Base-by-base conservation (phyloP, 2,329 filamentous ascomycete species). In the Phaeomoniella chlamydospora region DNA sequence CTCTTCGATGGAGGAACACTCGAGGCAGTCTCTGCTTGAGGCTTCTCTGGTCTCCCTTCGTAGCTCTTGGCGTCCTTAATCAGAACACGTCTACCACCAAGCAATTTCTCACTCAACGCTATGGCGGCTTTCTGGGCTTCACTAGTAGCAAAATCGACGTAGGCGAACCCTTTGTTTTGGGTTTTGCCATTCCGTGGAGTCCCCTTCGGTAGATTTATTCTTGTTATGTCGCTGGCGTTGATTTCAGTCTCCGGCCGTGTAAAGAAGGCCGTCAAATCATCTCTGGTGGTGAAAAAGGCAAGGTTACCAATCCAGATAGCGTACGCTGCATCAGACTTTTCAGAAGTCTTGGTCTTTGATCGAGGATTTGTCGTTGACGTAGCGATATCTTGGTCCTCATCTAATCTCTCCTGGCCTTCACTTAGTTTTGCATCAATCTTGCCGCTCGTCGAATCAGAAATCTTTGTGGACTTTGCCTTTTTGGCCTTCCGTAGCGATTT, bases 271-370 rank as follows among this genome's bases (percentile, higher is more conserved):
- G 79, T 77, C 34, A 98, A 63, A 42, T 85, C 77, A 10, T 73
- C 64, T 40, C 80, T 76, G 31, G 80, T 90, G 29, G 80, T 67
- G 33, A 72, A 74, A 66, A 88, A 98, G n/a, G 81, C 74, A 43
- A 98, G 62, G 58, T 98, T 98, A 49, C 92, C 90, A 48, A 98
- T 83, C 90, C 90, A 98, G 45, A 98, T 74, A 42, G 86, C 84
- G 57, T 85, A 77, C 13, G 82, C 76, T 6, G 85, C 90, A 40
- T 84, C 78, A 54, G 4, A 49, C 49, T 31, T 59, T 58, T 29
- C 46, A 49, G 36, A 43, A 43, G 34, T 51, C 49, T 41, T 49
- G n/a, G n/a, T n/a, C n/a, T n/a, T n/a, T n/a, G n/a, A n/a, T 52
- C 45, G 30, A 4, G 32, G 18, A 19, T 52, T 41, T 26, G 37